Base-by-base conservation (phyloP, 2,329 filamentous ascomycete species). In the Endothia cerciana region DNA sequence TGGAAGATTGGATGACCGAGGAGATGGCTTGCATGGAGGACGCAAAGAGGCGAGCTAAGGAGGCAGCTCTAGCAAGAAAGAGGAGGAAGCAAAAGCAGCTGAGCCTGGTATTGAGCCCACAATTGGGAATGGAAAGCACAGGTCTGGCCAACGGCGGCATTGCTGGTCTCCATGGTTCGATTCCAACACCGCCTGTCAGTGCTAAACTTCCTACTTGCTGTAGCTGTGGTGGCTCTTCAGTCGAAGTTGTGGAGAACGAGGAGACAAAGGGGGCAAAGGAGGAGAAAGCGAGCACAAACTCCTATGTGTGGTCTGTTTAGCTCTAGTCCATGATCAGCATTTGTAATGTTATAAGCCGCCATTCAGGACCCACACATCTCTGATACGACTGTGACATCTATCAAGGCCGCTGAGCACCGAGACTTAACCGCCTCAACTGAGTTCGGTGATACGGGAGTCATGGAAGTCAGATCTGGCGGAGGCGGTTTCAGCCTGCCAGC, bases 1-100 rank as follows among this genome's bases (percentile, higher is more conserved):
- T 81, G 13, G 70, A 30, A 5, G 66, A 58, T 0, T 82, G 80
- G 80, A 76, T 79, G 0, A 67, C 74, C 40, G 75, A 71, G 22
- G 79, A 80, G 65, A 65, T 75, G 28, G 72, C 69, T 17, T 70
- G 67, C 60, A 72, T 71, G 45, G 69, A 71, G 62, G 71, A 68
- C 63, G 72, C 69, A 61, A 73, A 71, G 70, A 71, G 60, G 66
- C 72, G 67, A 22, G 70, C 66, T 1, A 65, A 59, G 36, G 71
- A 68, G 22, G 64, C 59, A 1, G 65, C 65, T 1, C 45, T 40
- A 30, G 59, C 58, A 11, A 63, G 45, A 47, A 71, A 73, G 55
- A 47, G 63, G 28, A 68, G 64, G 64, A 71, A 69, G 65, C 71
- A 70, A 68, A 58, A 68, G 64, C 63, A 56, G 58, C 49, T 65